Percentiles rank a stretch among this genome's conserved stretches.
phyloP scores from a whole-genome alignment of 805 yeast genomes.

The Ogataea allantospora region DNA sequence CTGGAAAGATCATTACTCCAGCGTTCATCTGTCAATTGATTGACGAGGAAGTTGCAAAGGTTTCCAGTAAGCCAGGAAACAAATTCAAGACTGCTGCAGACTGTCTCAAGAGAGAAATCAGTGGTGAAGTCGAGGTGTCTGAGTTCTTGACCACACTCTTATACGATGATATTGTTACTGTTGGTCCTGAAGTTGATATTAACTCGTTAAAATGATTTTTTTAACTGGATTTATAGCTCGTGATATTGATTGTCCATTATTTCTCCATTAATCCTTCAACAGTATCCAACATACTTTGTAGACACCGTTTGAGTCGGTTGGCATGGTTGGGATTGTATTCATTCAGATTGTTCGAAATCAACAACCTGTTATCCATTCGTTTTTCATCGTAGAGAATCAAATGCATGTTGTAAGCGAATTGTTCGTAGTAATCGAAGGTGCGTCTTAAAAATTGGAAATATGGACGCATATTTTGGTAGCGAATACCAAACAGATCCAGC shows the following conservation, averaged over 20 bases:
- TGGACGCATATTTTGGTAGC: conserved; percentile 16
- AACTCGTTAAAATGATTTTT: conserved; percentile 25
- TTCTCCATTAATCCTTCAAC: conserved; percentile 4
- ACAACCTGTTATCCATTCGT: conserved; percentile 11
- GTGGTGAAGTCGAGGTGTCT: conserved; percentile 62
- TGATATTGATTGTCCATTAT: conserved; percentile 7
- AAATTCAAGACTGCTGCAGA: conserved; percentile 68
- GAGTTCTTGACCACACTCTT: conserved; percentile 76
- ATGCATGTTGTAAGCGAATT: conserved; percentile 16
- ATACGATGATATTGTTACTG: conserved; percentile 67
- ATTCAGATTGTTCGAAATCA: conserved; percentile 11
- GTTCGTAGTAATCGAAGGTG: conserved; percentile 17
- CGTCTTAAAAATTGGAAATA: conserved; percentile 17
- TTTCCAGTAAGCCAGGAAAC: conserved; percentile 56
- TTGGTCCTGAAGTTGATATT: conserved; percentile 34
- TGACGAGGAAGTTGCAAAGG: conserved; percentile 58
- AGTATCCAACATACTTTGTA: conserved; percentile 18
- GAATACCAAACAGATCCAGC: conserved; percentile 14
- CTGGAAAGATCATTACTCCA: conserved; percentile 57
- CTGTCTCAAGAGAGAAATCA: conserved; percentile 69
- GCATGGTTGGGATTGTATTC: conserved; percentile 8
- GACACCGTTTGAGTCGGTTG: conserved; percentile 12
- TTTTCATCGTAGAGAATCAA: conserved; percentile 13
- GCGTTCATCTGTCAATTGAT: conserved; percentile 56
- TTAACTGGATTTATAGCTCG: conserved; percentile 1